These are phyloP conservation scores for Chaetomium globosum DNA, from an alignment of 2,329 filamentous ascomycete species.

Conservation along the genomic window DNA sequence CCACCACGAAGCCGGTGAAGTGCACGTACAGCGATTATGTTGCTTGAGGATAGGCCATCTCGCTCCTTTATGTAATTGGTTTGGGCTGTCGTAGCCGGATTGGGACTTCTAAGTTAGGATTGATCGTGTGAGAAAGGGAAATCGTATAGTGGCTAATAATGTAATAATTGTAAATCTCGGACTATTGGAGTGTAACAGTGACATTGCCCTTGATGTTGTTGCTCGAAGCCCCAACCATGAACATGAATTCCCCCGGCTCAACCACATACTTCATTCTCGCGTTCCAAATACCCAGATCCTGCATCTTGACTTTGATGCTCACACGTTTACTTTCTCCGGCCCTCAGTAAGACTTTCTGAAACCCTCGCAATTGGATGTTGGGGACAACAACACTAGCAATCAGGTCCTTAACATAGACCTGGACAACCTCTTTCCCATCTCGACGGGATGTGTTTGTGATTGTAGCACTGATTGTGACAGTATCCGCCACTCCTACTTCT, in stretches of 20 bases:
- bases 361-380: conserved; percentile 66
- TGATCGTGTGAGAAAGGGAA: background rate
- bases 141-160: background rate
- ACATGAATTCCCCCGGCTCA: conserved; percentile 68
- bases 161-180: background rate
- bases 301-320: conserved; percentile 57
- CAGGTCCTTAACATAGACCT: conserved; percentile 67
- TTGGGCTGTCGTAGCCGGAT: background rate
- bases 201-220: conserved; percentile 49
- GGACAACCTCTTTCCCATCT: conserved; percentile 68
- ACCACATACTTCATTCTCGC: conserved; percentile 72
- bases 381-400: conserved; percentile 65
- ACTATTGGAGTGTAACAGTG: conserved; percentile 21
- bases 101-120: background rate
- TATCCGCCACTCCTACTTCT: conserved; percentile 53
- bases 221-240: conserved; percentile 64
- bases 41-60: background rate
- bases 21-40: conserved; percentile 35
- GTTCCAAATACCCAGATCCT: conserved; percentile 60
- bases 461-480: conserved; percentile 60
- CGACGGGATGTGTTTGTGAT: conserved; percentile 62
- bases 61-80: background rate
- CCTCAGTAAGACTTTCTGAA: conserved; percentile 64
- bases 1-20: conserved; percentile 37
- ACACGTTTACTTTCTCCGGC: conserved; percentile 61